phyloP scores from a whole-genome alignment of 352 stramenopile genomes.

The Globisporangium canariense region DNA sequence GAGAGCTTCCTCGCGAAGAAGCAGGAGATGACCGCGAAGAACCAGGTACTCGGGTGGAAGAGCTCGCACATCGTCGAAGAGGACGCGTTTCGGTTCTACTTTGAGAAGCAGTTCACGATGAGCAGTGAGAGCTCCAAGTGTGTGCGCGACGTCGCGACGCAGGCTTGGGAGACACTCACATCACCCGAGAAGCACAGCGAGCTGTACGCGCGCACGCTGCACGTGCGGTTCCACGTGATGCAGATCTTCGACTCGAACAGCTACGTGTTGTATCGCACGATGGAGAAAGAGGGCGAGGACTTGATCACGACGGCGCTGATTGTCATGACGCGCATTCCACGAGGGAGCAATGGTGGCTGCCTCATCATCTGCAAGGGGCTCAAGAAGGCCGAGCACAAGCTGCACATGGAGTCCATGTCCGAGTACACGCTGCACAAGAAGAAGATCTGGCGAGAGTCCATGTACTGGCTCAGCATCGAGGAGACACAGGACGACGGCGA shows the following conservation, averaged over 20 bases:
- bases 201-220: conserved; percentile 45
- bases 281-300: conserved; percentile 57
- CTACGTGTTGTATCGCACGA: conserved; percentile 52
- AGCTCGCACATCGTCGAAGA: conserved; percentile 46
- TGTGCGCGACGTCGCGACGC: conserved; percentile 25
- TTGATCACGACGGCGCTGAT: conserved; percentile 57
- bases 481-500: conserved; percentile 18
- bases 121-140: conserved; percentile 16
- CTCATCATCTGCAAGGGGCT: conserved; percentile 53
- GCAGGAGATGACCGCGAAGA: conserved; percentile 42
- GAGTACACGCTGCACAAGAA: conserved; percentile 46
- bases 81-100: conserved; percentile 52
- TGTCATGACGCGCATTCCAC: conserved; percentile 49
- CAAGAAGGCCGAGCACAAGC: conserved; percentile 45
- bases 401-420: conserved; percentile 42
- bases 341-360: conserved; percentile 30
- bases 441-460: conserved; percentile 52
- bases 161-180: conserved; percentile 47
- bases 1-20: conserved; percentile 37
- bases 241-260: conserved; percentile 50
- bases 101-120: conserved; percentile 40
- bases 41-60: conserved; percentile 49
- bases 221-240: conserved; percentile 57
- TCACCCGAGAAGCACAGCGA: conserved; percentile 41
- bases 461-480: conserved; percentile 58